Base-by-base conservation (phyloP, 2,329 filamentous ascomycete genomes). In the Neofusicoccum sp. region DNA sequence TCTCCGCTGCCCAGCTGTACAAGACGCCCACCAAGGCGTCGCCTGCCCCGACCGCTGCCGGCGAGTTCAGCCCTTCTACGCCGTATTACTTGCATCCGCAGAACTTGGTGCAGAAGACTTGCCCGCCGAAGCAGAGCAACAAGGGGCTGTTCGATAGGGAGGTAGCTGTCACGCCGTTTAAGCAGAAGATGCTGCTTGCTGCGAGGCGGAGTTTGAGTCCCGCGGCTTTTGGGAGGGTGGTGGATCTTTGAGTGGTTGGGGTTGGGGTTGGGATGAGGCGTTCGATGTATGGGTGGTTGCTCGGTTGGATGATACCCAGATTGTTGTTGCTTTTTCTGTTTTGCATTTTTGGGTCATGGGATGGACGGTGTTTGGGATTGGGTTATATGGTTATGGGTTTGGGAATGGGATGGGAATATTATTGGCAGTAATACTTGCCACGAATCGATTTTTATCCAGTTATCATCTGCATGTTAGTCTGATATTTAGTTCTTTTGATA, bases 71-170 rank as follows among this genome's bases (percentile, higher is more conserved):
- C 4, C 80, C 75, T 2, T 75, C 70, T 11, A 82, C 76, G 6
- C 80, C 78, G 20, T 82, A 77, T 65, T 79, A 77, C 63, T 70
- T 76, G 26, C 76, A 76, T 63, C 76, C 73, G 38, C 71, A 72
- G 63, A 72, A 73, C 36, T 65, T 82, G 14, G 74, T 80, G 3
- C 81, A 83, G 60, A 78, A 81, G 67, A 84, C 82, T 1, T 82
- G 80, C 61, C 83, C 83, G 1, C 80, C 82, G 0, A 84, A 84
- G 67, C 79, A 81, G 66, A 33, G 14, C 24, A 41, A 54, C 11
- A 57, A 48, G 38, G 48, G 58, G 11, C 12, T 66, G 26, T 65
- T 66, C 38, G 49, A 58, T 3, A 14, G 51, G 45, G 40, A 20
- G 1, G 6, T 31, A 9, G 48, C 30, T 1, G 48, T 51, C 24